A percentile compares a stretch with the other conserved stretches of the same genome.
These are phyloP conservation scores for Solanum bulbocastanum DNA, from an alignment of 257 asterid species.

Conservation along the genomic window DNA sequence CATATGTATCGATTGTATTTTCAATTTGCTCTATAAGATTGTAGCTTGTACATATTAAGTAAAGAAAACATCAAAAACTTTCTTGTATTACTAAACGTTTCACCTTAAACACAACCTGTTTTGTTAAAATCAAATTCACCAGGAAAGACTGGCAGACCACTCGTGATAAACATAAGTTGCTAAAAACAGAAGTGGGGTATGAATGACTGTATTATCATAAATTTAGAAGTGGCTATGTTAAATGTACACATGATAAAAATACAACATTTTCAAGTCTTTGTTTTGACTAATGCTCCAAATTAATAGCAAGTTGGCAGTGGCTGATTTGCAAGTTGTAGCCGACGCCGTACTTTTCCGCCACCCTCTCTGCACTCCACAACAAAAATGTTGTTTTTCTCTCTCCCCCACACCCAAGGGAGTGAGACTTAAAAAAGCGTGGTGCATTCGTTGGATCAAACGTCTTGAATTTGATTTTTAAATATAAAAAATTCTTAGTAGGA, in stretches of 20 bases:
- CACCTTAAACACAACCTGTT: not conserved
- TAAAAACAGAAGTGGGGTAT: not conserved
- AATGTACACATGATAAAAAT: not conserved
- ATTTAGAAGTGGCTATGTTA: not conserved
- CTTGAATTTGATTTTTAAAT: too few species aligned
- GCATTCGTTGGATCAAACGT: too few species aligned
- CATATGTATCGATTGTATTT: not conserved
- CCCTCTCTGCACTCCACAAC: not conserved
- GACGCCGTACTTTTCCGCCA: not conserved
- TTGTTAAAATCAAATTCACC: not conserved
- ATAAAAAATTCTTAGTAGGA: rapidly evolving
- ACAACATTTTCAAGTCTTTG: not conserved
- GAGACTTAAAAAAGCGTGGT: not conserved
- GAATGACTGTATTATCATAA: not conserved
- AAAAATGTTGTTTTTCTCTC: not conserved
- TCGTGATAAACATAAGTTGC: not conserved
- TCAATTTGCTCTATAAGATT: not conserved
- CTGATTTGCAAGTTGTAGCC: not conserved
- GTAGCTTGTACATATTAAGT: not conserved
- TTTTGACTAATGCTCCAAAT: not conserved
- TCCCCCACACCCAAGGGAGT: not conserved
- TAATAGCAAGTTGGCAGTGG: not conserved
- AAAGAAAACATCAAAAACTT: not conserved
- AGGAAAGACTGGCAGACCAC: not conserved
- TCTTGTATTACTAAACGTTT: not conserved